These are phyloP conservation scores for Cytospora piceae DNA, from an alignment of 2,329 filamentous ascomycete genomes.

Conservation along the genomic window DNA sequence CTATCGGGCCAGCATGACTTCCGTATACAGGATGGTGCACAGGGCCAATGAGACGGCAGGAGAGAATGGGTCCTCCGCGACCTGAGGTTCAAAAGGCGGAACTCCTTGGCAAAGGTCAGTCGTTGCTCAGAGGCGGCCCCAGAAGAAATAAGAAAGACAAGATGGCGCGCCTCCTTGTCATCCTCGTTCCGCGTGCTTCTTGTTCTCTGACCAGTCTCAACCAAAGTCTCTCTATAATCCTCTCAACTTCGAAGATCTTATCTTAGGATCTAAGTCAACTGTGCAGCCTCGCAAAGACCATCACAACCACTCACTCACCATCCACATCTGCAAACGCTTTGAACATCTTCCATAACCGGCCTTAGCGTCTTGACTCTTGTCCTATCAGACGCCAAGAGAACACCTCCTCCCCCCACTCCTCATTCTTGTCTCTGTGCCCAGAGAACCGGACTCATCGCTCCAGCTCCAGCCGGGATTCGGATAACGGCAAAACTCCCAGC, in stretches of 20 bases:
- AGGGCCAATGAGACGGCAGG: background rate
- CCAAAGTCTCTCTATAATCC: background rate
- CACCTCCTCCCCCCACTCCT: background rate
- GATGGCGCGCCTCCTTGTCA: constrained; percentile 34
- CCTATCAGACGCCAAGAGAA: background rate
- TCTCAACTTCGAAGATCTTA: background rate
- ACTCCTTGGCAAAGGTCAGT: constrained; percentile 1
- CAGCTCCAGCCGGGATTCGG: constrained; percentile 3
- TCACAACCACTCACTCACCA: background rate
- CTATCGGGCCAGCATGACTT: background rate
- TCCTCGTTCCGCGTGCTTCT: constrained; percentile 30
- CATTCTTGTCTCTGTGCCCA: background rate
- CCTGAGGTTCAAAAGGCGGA: background rate
- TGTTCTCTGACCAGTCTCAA: background rate
- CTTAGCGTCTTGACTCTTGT: background rate
- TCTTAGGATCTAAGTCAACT: background rate
- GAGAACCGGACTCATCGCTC: background rate
- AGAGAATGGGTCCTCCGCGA: constrained; percentile 2
- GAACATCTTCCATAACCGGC: constrained; percentile 7
- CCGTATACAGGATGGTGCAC: background rate
- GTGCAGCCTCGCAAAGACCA: background rate
- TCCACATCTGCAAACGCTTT: no score
- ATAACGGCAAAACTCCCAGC: constrained; percentile 13
- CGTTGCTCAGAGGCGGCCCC: background rate
- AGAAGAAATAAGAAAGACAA: constrained; percentile 38